Evolutionary conservation across 1,284 basidiomycete species (phyloP), one percentile per base, ranked within the genome.

Genomic region (Inonotus obliquus): DNA sequence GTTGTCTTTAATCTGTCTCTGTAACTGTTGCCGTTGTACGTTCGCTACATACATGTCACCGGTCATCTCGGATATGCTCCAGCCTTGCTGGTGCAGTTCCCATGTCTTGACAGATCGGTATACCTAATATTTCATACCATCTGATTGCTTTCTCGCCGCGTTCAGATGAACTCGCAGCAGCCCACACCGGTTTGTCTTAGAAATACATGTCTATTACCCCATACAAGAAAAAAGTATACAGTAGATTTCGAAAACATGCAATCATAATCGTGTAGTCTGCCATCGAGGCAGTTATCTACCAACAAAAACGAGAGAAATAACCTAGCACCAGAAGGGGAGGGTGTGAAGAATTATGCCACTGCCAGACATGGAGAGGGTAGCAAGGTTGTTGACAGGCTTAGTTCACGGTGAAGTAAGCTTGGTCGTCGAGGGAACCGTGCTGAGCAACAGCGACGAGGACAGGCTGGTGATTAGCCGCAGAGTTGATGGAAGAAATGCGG

Each of bases 401-500:
- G 48, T 27, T 49, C 25, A 82, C 79, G 48, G 77, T 78, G 72
- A 84, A 83, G 82, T 85, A 88, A 70, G 85, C 73, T 39, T 74
- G 71, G 70, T 89, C 86, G 67, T 88, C 86, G 59, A 86, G 72
- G 38, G 74, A 72, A 63, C 85, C 86, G 67, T 84, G 86, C 71
- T 87, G 81, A 3, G 81, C 82, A 35, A 79, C 67, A 25, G 84
- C 76, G 58, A 82, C 76, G 54, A 81, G 71, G 37, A 73, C 77
- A n/a, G 84, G 80, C 68, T 86, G 82, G 67, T 89, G 86, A 72
- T 88, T 89, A 57, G 81, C 73, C 0, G 82, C 79, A 19, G 77
- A 66, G 69, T 77, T 77, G 69, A 83, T 79, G 0, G 81, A 77
- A 55, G 81, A 77, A 61, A 87, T 68, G 68, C 77, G 76, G 75